Base-by-base conservation (phyloP, 306 rosid species). In the Trichosanthes cucumerina region DNA sequence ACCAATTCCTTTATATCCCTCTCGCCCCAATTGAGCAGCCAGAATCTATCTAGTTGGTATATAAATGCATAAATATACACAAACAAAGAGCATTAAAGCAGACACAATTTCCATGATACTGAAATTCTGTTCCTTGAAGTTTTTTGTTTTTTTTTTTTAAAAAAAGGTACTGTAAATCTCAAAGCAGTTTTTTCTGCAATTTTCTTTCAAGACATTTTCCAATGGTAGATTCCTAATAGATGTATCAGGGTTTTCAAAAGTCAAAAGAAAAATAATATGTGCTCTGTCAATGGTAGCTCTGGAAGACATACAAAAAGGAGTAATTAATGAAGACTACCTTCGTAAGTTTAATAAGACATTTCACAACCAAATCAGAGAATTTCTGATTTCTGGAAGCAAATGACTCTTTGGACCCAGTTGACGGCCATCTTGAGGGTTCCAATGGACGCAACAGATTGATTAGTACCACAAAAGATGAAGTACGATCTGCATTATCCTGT, bases 401-500 rank as follows among this genome's bases (percentile, higher is more conserved):
- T 28, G 98, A 86, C 86, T 96, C 99, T 85, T 93, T 90, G 57
- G 91, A 82, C 71, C 92, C 87, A 36, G 92, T 92, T 36, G 97
- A 91, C 81, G 96, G 98, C 99, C 99, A 96, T 83, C 99, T 88
- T 26, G 98, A 91, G 57, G 98, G 94, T 90, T 96, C 99, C 77
- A 96, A 78, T 1, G 99, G 99, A n/a, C 89, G 91, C 38, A 96
- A 86, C 47, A 91, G 96, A 82, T 91, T 92, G 76, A 96, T 96
- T 74, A 96, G 87, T 79, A 96, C 99, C 78, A 90, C 97, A 83
- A 96, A 92, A 69, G 99, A 96, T 34, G 98, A 93, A 57, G 98
- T 96, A 39, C 99, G 89, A 78, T 96, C 99, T 47, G 99, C 99
- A 83, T 93, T 96, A 85, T 96, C 99, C 99, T 96, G 96, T 53